These are phyloP conservation scores for Colletotrichum sp. DNA, from an alignment of 2,329 filamentous ascomycete species.

Conservation along the genomic window DNA sequence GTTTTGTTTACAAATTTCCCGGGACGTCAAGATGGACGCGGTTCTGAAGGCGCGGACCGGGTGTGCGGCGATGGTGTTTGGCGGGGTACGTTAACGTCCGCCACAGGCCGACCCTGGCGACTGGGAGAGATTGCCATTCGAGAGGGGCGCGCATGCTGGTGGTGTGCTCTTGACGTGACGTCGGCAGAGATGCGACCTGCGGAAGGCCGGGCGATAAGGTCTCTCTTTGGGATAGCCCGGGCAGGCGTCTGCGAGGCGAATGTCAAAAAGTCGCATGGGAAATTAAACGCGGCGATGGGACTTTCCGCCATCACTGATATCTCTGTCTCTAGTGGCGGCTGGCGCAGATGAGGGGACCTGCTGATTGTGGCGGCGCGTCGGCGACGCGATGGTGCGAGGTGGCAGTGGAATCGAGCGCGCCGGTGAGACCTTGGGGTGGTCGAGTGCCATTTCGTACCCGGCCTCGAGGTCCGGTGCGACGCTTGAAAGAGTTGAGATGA, in stretches of 20 bases:
- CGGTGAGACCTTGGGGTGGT: neutral
- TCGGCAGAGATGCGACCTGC: neutral
- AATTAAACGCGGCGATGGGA: neutral
- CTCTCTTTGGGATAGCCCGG: neutral
- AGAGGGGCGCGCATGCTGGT: neutral
- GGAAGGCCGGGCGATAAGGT: neutral
- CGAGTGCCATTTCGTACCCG: neutral
- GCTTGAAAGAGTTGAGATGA: neutral
- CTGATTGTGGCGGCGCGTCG: neutral
- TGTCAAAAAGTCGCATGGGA: neutral
- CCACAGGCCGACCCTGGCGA: constrained; percentile 1
- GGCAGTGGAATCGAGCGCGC: neutral
- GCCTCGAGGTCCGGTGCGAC: neutral
- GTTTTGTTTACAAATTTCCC: constrained; percentile 18
- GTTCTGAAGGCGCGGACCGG: neutral
- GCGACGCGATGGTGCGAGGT: neutral
- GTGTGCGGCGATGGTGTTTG: neutral
- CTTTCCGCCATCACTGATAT: neutral
- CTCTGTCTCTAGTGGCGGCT: neutral
- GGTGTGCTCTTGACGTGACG: neutral
- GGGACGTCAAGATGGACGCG: neutral
- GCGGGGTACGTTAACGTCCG: neutral
- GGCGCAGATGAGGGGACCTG: neutral
- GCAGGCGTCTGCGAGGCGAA: neutral
- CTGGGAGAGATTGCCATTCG: neutral